phyloP scores from a whole-genome alignment of 139 green algal species.

The Raphidocelis subcapitata region DNA sequence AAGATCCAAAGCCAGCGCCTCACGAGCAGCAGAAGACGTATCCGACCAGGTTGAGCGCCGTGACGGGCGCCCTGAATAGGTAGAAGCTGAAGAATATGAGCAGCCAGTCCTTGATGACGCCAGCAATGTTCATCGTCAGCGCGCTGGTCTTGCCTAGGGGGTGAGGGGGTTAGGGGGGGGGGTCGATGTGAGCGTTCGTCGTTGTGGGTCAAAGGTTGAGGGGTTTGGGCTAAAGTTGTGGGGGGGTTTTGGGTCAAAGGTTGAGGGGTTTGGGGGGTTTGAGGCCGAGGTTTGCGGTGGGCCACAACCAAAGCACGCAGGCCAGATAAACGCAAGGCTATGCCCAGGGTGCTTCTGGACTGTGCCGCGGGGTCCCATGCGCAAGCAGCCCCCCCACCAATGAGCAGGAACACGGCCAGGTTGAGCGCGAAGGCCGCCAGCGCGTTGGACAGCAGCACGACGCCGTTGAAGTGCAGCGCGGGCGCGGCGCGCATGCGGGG shows the following conservation, averaged over 20 bases:
- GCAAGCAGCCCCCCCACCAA: no score
- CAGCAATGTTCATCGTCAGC: conserved; percentile 97
- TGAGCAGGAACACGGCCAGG: conserved; percentile 87
- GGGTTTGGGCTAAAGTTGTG: no score
- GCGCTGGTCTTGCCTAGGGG: conserved; percentile 94
- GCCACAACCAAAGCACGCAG: no score
- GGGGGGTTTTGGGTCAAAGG: no score
- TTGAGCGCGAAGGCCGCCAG: conserved; percentile 81
- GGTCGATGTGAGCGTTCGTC: no score
- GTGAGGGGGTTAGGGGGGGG: no score
- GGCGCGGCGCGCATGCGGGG: not conserved
- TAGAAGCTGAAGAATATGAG: conserved; percentile 92
- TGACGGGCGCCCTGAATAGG: conserved; percentile 88
- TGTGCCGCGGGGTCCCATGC: no score
- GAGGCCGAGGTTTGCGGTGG: no score
- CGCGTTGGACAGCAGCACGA: conserved; percentile 88
- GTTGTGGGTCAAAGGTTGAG: no score
- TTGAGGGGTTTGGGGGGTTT: no score
- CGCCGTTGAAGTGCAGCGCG: conserved; percentile 51
- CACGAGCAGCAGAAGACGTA: conserved; percentile 71
- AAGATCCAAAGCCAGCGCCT: not conserved
- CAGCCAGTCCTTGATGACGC: conserved; percentile 98
- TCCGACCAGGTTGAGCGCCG: conserved; percentile 80
- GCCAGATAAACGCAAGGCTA: no score
- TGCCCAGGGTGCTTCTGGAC: no score